These are phyloP conservation scores for Deinandra increscens DNA, from an alignment of 129 eudicot species.

Conservation along the genomic window DNA sequence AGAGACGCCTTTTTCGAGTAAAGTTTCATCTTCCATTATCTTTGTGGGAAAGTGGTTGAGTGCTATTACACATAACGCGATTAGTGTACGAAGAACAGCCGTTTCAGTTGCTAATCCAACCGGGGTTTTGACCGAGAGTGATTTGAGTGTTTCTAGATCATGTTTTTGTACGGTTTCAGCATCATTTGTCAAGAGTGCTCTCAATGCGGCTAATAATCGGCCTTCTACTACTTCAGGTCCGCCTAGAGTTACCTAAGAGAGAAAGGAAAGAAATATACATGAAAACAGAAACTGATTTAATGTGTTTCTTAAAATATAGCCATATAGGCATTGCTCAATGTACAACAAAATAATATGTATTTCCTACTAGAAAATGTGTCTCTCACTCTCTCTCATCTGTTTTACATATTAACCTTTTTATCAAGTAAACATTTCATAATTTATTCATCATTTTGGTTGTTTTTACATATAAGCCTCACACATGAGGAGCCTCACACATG, in stretches of 20 bases:
- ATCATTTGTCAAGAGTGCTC: constrained; percentile 61
- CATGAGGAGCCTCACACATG: no score
- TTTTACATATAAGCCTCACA: no score
- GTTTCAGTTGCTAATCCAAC: constrained; percentile 68
- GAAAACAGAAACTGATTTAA: neutral
- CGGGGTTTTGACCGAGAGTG: constrained; percentile 61
- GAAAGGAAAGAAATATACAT: neutral
- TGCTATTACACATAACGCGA: constrained; percentile 75
- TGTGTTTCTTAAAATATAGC: neutral
- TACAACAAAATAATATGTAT: no score
- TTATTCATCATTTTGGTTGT: no score
- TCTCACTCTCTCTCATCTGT: no score
- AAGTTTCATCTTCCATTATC: constrained; percentile 79
- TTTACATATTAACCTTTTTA: no score
- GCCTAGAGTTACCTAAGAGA: constrained; percentile 66
- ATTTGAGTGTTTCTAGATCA: constrained; percentile 60
- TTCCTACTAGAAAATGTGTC: no score
- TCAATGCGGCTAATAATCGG: constrained; percentile 75
- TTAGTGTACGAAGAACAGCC: constrained; percentile 63
- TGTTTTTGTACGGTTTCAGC: constrained; percentile 48
- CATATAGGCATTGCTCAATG: no score
- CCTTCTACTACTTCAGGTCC: constrained; percentile 85
- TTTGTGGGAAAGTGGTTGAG: constrained; percentile 82
- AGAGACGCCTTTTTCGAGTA: constrained; percentile 47
- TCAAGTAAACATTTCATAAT: no score